Percentiles rank a stretch among this genome's conserved stretches.
phyloP scores from a whole-genome alignment of 129 eudicot species.

The Saussurea involucrata region DNA sequence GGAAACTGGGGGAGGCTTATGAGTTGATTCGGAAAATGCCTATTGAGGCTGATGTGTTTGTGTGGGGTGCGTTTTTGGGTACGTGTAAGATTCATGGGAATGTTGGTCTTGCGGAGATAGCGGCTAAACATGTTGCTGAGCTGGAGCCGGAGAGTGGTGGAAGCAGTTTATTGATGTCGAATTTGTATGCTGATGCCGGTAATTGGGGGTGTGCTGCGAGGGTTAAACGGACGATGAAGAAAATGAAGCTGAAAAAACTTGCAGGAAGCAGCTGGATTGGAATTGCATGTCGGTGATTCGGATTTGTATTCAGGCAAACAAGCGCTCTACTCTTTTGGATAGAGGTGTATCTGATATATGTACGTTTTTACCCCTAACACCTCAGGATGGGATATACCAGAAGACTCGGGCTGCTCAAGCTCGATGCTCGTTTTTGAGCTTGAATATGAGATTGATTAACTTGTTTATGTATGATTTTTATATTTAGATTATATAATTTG shows the following conservation, averaged over 20 bases:
- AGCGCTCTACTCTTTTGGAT: no score
- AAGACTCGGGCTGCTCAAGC: no score
- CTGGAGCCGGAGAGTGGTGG: slow-evolving; percentile 81
- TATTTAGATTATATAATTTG: no score
- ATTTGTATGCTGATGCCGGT: slow-evolving; percentile 58
- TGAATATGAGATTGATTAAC: no score
- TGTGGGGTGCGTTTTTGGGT: slow-evolving; percentile 94
- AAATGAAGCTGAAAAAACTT: slow-evolving; percentile 47
- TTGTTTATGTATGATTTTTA: no score
- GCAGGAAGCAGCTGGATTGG: slow-evolving; percentile 74
- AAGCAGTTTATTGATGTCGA: slow-evolving; percentile 53
- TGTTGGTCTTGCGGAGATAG: slow-evolving; percentile 64
- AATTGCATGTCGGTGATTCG: slow-evolving; percentile 17
- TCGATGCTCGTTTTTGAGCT: no score
- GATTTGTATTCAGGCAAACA: neutral
- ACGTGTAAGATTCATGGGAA: slow-evolving; percentile 60
- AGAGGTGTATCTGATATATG: no score
- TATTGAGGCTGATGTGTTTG: slow-evolving; percentile 57
- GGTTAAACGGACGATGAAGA: slow-evolving; percentile 64
- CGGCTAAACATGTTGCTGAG: slow-evolving; percentile 51
- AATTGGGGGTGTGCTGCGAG: slow-evolving; percentile 58
- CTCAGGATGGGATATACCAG: no score
- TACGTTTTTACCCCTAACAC: no score
- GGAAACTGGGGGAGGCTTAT: slow-evolving; percentile 54
- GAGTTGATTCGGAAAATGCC: slow-evolving; percentile 55